A percentile compares a stretch with the other conserved stretches of the same genome.
Evolutionary conservation across 1,284 basidiomycete species (phyloP).

Genomic region (Abortiporus biennis): DNA sequence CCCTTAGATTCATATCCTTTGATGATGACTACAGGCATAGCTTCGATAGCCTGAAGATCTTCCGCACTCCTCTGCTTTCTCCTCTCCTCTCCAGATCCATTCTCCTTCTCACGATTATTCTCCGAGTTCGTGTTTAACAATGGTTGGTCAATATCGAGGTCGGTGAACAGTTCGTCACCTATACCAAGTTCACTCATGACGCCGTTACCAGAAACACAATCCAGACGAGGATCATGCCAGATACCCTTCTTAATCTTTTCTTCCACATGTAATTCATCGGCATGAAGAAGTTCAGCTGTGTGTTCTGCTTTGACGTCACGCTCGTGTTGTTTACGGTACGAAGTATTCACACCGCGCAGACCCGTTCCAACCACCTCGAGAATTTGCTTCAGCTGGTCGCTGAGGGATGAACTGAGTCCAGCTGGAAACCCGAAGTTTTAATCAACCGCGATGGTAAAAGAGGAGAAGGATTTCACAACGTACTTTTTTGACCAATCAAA

Average conservation of each 20-base stretch:
- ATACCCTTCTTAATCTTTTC: conserved; percentile 49
- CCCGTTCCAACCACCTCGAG: conserved; percentile 76
- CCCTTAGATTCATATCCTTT: conserved; percentile 67
- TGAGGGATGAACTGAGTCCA: conserved; percentile 80
- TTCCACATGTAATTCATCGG: conserved; percentile 31
- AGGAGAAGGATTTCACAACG: conserved; percentile 5
- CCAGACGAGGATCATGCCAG: conserved; percentile 81
- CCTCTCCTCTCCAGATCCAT: conserved; percentile 24
- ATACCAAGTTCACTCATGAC: conserved; percentile 79
- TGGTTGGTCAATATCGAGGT: conserved; percentile 28
- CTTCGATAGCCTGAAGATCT: conserved; percentile 46
- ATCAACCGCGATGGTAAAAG: neutral
- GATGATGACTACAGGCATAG: conserved; percentile 82
- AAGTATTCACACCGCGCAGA: conserved; percentile 58
- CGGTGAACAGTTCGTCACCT: conserved; percentile 57
- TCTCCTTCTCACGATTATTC: conserved; percentile 14
- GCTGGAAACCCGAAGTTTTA: conserved; percentile 37
- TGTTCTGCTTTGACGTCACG: conserved; percentile 29
- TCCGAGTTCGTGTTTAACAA: conserved; percentile 3
- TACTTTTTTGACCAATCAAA: conserved; percentile 91
- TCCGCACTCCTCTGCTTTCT: conserved; percentile 28
- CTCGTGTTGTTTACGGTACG: conserved; percentile 41
- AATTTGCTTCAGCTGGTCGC: conserved; percentile 82
- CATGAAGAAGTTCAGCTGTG: conserved; percentile 23
- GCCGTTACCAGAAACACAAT: conserved; percentile 78